Percentiles rank a stretch among this genome's conserved stretches.
Evolutionary conservation across 78 protist genomes (phyloP).

Genomic region (Dictyostelium intermedium): DNA sequence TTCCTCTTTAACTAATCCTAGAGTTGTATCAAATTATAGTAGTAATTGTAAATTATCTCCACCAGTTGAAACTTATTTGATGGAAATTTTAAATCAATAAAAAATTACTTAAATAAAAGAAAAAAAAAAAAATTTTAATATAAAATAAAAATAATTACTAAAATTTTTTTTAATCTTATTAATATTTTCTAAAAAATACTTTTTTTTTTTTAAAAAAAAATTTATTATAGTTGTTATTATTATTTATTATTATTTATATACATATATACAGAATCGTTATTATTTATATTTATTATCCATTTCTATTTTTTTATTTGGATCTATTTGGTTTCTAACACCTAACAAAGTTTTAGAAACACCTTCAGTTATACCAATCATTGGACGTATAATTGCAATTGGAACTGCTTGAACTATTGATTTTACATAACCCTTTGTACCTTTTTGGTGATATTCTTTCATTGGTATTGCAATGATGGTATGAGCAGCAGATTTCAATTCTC

Average conservation of each 20-base stretch:
- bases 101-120: not conserved
- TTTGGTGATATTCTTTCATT: conserved; percentile 72
- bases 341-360: conserved; percentile 60
- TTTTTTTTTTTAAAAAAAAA: too few relatives aligned
- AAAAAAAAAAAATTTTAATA: too few relatives aligned
- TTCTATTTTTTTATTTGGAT: conserved; percentile 59
- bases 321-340: conserved; percentile 71
- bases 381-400: conserved; percentile 70
- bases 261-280: not conserved
- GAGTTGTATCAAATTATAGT: not conserved
- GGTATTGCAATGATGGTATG: conserved; percentile 77
- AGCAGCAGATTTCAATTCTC: conserved; percentile 63
- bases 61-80: not conserved
- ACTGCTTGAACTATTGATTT: conserved; percentile 77
- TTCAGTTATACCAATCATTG: conserved; percentile 76
- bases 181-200: too few relatives aligned
- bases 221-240: too few relatives aligned
- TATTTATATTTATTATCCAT: conserved; percentile 65
- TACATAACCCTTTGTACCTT: conserved; percentile 71
- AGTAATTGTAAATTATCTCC: not conserved
- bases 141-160: too few relatives aligned
- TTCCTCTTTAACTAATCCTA: conserved; percentile 1
- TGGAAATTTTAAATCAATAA: not conserved
- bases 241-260: too few relatives aligned
- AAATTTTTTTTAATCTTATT: too few relatives aligned